Evolutionary conservation across 805 yeast genomes (phyloP).

Genomic region (Ogataea henricii): DNA sequence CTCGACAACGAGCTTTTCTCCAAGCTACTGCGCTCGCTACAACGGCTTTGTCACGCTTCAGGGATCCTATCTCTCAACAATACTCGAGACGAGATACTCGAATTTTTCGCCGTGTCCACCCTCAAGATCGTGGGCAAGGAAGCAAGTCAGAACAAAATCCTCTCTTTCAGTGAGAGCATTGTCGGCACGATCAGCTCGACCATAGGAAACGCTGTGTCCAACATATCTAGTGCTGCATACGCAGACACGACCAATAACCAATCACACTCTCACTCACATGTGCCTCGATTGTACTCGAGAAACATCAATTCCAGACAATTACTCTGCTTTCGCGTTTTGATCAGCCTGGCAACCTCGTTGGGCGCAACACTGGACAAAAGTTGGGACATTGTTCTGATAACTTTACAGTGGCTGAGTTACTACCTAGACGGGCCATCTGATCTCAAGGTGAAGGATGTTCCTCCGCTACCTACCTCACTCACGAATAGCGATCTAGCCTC

Average conservation of each 20-base stretch:
- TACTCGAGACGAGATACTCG: constrained; percentile 59
- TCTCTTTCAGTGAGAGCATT: constrained; percentile 51
- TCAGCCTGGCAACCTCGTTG: constrained; percentile 76
- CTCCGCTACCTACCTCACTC: constrained; percentile 45
- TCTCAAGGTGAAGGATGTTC: constrained; percentile 41
- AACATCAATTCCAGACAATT: constrained; percentile 66
- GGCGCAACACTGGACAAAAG: constrained; percentile 69
- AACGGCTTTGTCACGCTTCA: constrained; percentile 77
- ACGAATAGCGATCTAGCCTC: constrained; percentile 48
- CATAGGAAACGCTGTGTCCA: constrained; percentile 39
- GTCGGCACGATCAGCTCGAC: constrained; percentile 53
- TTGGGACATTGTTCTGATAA: constrained; percentile 64
- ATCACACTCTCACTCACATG: not conserved
- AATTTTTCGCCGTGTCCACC: constrained; percentile 47
- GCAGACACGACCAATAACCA: constrained; percentile 1
- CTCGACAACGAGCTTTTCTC: constrained; percentile 74
- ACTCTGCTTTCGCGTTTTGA: constrained; percentile 73
- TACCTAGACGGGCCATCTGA: constrained; percentile 63
- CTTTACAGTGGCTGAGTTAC: constrained; percentile 80
- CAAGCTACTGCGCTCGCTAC: constrained; percentile 67
- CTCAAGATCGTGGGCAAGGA: constrained; percentile 40
- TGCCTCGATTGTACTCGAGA: constrained; percentile 38
- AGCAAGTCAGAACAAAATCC: constrained; percentile 37
- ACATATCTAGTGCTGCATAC: constrained; percentile 20
- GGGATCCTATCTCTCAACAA: constrained; percentile 65